phyloP scores from a whole-genome alignment of 139 green algal genomes.

The Coelastrella sp. region DNA sequence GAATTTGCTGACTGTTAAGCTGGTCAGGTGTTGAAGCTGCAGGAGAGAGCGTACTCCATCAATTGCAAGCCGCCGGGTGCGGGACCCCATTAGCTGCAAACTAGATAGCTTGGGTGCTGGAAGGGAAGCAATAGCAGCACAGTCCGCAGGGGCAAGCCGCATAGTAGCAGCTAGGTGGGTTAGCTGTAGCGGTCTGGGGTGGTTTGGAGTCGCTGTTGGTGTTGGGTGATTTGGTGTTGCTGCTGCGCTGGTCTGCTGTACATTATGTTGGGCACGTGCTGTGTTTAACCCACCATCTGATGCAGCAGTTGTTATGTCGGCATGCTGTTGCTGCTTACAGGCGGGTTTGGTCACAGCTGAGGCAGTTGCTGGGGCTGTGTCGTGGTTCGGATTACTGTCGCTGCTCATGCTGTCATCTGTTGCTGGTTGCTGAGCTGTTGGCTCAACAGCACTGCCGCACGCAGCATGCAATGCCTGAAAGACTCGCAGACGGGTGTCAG shows the following conservation, averaged over 20 bases:
- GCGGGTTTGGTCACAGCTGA: no score
- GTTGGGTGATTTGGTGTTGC: neutral
- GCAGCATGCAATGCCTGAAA: conserved; percentile 33
- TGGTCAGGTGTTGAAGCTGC: conserved; percentile 1
- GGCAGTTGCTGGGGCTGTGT: no score
- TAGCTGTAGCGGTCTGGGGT: neutral
- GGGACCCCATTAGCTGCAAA: neutral
- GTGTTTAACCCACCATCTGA: no score
- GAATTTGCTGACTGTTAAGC: neutral
- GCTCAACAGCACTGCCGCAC: conserved; percentile 31
- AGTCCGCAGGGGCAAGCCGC: conserved; percentile 4
- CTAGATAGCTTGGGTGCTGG: conserved; percentile 14
- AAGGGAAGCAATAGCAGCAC: conserved; percentile 22
- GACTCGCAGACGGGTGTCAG: neutral
- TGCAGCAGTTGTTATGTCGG: no score
- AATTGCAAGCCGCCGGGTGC: conserved; percentile 18
- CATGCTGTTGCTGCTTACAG: neutral
- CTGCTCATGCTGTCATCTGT: neutral
- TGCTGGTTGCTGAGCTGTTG: neutral
- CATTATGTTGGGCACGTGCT: no score
- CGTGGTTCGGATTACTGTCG: neutral
- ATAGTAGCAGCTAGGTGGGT: neutral
- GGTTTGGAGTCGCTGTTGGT: conserved; percentile 1
- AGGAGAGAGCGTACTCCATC: conserved; percentile 7
- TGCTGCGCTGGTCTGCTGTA: conserved; percentile 5